Conservation (phyloP, 2,329 filamentous ascomycete genomes). For the Aspergillus sp. region DNA sequence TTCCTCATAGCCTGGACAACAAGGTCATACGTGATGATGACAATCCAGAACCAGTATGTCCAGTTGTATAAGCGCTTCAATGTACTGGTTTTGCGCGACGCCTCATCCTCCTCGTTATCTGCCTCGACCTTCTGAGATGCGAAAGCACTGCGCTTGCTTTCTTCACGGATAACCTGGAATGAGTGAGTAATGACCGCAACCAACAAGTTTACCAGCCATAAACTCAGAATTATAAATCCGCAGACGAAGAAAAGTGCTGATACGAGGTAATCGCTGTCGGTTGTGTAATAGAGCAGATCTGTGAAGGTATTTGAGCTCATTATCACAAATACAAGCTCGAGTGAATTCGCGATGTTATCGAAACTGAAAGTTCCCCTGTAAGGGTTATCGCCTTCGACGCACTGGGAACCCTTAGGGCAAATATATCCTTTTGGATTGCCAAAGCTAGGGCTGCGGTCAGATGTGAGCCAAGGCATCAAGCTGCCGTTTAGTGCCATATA, state of each 20-base stretch:
- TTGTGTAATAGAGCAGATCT: slow-evolving; percentile 90
- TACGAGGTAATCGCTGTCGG: slow-evolving; percentile 84
- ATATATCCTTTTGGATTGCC: slow-evolving; percentile 74
- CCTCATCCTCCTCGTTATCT: slow-evolving; percentile 41
- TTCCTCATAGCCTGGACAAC: slow-evolving; percentile 76
- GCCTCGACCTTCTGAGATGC: slow-evolving; percentile 66
- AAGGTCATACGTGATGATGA: slow-evolving; percentile 77
- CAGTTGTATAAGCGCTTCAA: slow-evolving; percentile 74
- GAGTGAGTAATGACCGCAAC: slow-evolving; percentile 98
- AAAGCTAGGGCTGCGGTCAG: slow-evolving; percentile 51
- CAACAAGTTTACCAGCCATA: slow-evolving; percentile 92
- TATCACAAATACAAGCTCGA: slow-evolving; percentile 94
- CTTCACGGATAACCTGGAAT: slow-evolving; percentile 96
- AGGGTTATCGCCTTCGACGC: slow-evolving; percentile 76
- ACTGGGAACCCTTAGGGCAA: slow-evolving; percentile 80
- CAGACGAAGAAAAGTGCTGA: slow-evolving; percentile 73
- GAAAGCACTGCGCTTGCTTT: slow-evolving; percentile 92
- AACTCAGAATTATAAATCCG: slow-evolving; percentile 83
- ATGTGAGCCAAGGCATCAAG: slow-evolving; percentile 67
- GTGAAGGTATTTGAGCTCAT: slow-evolving; percentile 99
- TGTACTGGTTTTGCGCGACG: slow-evolving; percentile 35
- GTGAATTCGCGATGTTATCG: slow-evolving; percentile 87
- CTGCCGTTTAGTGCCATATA: slow-evolving; percentile 51
- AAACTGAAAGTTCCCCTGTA: slow-evolving; percentile 87
- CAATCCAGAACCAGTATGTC: slow-evolving; percentile 74